These are phyloP conservation scores for Dalbergia cultrata DNA, from an alignment of 306 rosid genomes.

Conservation along the genomic window DNA sequence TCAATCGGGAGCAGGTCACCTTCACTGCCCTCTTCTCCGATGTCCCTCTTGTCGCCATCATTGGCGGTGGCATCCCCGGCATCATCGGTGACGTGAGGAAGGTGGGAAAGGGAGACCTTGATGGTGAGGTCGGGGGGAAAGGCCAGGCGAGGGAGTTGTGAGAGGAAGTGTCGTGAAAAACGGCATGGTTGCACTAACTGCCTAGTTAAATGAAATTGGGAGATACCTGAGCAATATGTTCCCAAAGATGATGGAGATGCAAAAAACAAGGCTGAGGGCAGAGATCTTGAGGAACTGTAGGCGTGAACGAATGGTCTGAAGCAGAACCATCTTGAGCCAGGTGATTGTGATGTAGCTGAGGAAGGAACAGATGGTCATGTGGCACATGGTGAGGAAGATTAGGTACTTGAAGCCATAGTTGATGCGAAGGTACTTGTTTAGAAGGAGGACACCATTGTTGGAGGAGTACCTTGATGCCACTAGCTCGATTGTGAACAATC, in stretches of 20 bases:
- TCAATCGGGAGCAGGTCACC: no score
- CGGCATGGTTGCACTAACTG: conserved; percentile 95
- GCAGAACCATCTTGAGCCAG: conserved; percentile 93
- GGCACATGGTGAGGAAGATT: conserved; percentile 99
- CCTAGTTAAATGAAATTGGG: conserved; percentile 94
- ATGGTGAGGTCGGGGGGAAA: no score
- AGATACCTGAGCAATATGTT: conserved; percentile 89
- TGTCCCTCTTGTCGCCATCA: no score
- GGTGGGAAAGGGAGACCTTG: no score
- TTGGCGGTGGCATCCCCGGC: no score
- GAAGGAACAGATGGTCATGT: conserved; percentile 95
- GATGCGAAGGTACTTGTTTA: conserved; percentile 92
- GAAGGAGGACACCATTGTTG: conserved; percentile 91
- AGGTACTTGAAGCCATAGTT: conserved; percentile 99
- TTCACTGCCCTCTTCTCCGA: no score
- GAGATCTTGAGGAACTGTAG: conserved; percentile 93
- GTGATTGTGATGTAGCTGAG: conserved; percentile 95
- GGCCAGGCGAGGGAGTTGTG: no score
- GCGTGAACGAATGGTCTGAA: conserved; percentile 90
- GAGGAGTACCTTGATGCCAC: conserved; percentile 89
- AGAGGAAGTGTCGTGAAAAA: conserved; percentile 99
- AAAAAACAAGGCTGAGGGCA: conserved; percentile 80
- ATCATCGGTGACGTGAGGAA: no score
- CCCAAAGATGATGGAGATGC: conserved; percentile 94
- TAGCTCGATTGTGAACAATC: conserved; percentile 85